These are phyloP conservation scores for Setaria italica DNA, from an alignment of 202 grass and related monocot species.

Conservation along the genomic window DNA sequence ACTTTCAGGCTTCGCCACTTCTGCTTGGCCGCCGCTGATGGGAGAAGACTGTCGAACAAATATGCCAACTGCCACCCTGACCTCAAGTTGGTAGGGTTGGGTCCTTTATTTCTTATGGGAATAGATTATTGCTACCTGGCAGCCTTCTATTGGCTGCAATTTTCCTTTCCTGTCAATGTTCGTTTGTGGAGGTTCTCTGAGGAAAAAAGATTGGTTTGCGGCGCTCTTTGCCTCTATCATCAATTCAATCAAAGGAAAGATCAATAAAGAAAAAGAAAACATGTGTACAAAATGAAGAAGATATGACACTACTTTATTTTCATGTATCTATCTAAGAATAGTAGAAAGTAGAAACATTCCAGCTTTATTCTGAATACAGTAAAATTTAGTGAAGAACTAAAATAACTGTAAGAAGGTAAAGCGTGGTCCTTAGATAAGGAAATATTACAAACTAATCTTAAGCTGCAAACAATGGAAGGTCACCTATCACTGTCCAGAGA, in stretches of 20 bases:
- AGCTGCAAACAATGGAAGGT: neutral
- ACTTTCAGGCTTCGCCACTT: slow-evolving; percentile 45
- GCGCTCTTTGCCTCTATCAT: neutral
- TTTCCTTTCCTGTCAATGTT: neutral
- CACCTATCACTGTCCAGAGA: neutral
- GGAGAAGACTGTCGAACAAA: slow-evolving; percentile 31
- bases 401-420: neutral
- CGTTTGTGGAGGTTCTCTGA: neutral
- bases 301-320: neutral
- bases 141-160: slow-evolving; percentile 1
- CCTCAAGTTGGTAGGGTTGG: slow-evolving; percentile 10
- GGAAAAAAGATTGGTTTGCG: neutral
- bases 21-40: slow-evolving; percentile 33
- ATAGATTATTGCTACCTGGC: slow-evolving; percentile 34
- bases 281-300: neutral
- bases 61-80: slow-evolving; percentile 28
- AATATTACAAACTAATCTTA: neutral
- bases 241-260: neutral
- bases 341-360: neutral
- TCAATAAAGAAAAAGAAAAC: neutral
- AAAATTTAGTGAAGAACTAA: neutral
- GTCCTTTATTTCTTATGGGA: neutral
- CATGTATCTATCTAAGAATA: neutral
- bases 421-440: neutral
- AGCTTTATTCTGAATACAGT: neutral